Conservation (phyloP, 495 filamentous ascomycete species). For the Aspergillus hancockii region DNA sequence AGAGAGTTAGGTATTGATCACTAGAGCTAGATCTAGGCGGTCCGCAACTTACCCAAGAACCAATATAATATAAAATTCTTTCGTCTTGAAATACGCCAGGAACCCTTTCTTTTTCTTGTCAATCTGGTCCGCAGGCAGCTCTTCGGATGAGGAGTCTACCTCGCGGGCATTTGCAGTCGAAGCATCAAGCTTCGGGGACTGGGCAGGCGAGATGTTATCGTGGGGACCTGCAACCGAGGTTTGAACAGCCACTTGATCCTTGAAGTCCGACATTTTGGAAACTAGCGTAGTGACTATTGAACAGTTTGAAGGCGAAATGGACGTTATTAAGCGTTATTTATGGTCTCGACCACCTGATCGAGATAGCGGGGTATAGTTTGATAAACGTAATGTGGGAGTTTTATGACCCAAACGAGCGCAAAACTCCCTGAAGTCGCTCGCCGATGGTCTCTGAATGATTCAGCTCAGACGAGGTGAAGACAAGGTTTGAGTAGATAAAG, state of each 20-base stretch:
- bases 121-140: slow-evolving; percentile 36
- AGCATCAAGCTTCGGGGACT: slow-evolving; percentile 30
- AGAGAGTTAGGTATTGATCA: slow-evolving; percentile 5
- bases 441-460: slow-evolving; percentile 17
- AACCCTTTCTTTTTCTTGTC: slow-evolving; percentile 53
- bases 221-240: slow-evolving; percentile 19
- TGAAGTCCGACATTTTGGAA: slow-evolving; percentile 31
- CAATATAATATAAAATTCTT: slow-evolving; percentile 84
- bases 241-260: slow-evolving; percentile 30
- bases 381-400: slow-evolving; percentile 36
- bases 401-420: slow-evolving; percentile 53
- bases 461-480: slow-evolving; percentile 1
- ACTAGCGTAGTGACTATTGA: slow-evolving; percentile 9
- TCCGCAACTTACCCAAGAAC: slow-evolving; percentile 62
- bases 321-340: background rate
- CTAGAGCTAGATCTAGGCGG: background rate
- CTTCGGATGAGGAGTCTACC: slow-evolving; percentile 20
- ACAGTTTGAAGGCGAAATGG: slow-evolving; percentile 4
- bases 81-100: slow-evolving; percentile 80
- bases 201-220: slow-evolving; percentile 3
- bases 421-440: slow-evolving; percentile 62
- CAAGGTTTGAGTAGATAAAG: background rate
- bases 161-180: slow-evolving; percentile 13
- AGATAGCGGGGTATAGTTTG: background rate
- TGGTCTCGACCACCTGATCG: background rate